Evolutionary conservation across 2,329 filamentous ascomycete genomes (phyloP), one percentile per base, ranked within the genome.

Genomic region (Sarocladiaceae sp.): DNA sequence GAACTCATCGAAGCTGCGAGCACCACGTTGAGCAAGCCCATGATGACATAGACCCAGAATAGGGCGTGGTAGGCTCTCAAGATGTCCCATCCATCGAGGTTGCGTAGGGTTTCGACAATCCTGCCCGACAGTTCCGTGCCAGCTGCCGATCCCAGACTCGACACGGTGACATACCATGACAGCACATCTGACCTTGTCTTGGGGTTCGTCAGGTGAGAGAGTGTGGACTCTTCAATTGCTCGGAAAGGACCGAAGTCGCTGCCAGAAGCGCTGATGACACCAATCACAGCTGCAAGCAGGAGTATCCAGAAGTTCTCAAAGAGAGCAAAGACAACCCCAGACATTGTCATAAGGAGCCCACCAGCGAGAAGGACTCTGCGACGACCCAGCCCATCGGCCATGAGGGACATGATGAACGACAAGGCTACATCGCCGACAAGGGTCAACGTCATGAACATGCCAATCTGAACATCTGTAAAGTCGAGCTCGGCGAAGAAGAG

Each of bases 181-280:
- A 83, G 65, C n/a, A 85, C 78, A 58, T 84, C 79, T 12, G 77
- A 66, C 37, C 81, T 64, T 1, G 71, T 74, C 23, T 67, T 59
- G 0, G 72, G 67, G 0, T 63, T 69, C 0, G 78, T 82, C 34
- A 84, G 65, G 54, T 83, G 77, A 4, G 78, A 76, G 6, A 84
- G 56, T 26, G 75, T 78, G 1, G 74, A 79, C 64, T 85, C 80
- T 55, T 85, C 82, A 24, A 85, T 76, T 3, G 78, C 78, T 29
- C 80, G 67, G 51, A 85, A 85, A 0, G 82, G 81, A 0, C 81
- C 82, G 55, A 84, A 82, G 51, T 85, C 82, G 13, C 78, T 74
- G 6, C 81, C 81, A 2, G 66, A 80, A 0, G 78, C 72, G 56
- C 74, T 80, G 43, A 83, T 73, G 3, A 83, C 77, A 2, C 80